A percentile compares a stretch with the other conserved stretches of the same genome.
These are phyloP conservation scores for Babesia ovis DNA, from an alignment of 169 alveolate species.

Conservation along the genomic window DNA sequence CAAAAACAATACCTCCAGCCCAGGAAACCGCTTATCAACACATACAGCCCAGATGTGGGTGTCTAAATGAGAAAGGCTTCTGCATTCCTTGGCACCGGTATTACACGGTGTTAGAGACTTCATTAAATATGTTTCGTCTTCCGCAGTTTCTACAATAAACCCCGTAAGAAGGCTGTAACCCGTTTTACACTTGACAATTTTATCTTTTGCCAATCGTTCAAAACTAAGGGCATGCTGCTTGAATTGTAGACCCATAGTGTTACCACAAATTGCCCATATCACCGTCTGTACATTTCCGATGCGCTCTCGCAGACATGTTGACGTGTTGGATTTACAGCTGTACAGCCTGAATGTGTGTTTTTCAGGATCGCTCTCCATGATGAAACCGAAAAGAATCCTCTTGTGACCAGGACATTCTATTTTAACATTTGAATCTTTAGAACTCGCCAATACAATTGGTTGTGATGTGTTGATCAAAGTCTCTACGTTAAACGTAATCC, in stretches of 20 bases:
- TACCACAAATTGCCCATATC: conserved; percentile 62
- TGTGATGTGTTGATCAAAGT: conserved; percentile 19
- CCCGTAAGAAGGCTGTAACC: conserved; percentile 60
- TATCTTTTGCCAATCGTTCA: not conserved
- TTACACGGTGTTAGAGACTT: conserved; percentile 33
- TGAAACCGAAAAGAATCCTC: conserved; percentile 58
- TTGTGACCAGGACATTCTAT: conserved; percentile 45
- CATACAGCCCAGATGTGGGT: conserved; percentile 49
- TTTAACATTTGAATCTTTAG: not conserved
- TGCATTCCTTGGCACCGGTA: conserved; percentile 30
- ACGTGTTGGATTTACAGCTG: conserved; percentile 33
- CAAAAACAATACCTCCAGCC: conserved; percentile 17
- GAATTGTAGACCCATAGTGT: conserved; percentile 50
- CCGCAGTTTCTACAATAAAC: conserved; percentile 6
- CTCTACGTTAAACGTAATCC: conserved; percentile 27
- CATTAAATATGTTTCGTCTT: not conserved
- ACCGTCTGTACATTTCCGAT: not conserved
- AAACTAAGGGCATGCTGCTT: not conserved
- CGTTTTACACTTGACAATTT: conserved; percentile 31
- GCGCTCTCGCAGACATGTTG: conserved; percentile 19
- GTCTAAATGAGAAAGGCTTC: not conserved
- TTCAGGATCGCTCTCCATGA: conserved; percentile 20
- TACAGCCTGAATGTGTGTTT: conserved; percentile 10
- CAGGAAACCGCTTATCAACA: conserved; percentile 61
- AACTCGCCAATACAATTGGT: conserved; percentile 1